Conservation (phyloP, 2,329 filamentous ascomycete genomes). For the Periglandula ipomoeae region DNA sequence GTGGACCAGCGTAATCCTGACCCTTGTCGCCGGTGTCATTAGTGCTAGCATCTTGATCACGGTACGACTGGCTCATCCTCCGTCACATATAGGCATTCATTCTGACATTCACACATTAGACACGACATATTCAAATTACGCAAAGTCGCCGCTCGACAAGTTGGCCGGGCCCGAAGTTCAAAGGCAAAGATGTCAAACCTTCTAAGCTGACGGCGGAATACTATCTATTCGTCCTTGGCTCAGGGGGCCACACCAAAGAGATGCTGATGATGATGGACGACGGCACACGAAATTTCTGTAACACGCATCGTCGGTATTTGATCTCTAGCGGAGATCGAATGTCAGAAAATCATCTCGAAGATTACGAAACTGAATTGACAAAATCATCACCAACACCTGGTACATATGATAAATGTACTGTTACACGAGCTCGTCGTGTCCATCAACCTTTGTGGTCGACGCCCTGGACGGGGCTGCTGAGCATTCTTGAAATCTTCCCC, state of each 20-base stretch:
- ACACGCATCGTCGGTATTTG: constrained; percentile 70
- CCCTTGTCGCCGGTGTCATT: constrained; percentile 13
- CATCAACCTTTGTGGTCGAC: constrained; percentile 73
- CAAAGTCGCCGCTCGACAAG: constrained; percentile 11
- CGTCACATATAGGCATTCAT: not conserved
- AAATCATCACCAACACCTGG: constrained; percentile 23
- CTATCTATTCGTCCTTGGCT: constrained; percentile 76
- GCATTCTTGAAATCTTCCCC: constrained; percentile 52
- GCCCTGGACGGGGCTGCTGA: constrained; percentile 57
- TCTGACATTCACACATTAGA: constrained; percentile 11
- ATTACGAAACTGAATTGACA: constrained; percentile 27
- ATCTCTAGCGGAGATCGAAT: constrained; percentile 64
- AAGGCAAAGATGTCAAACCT: not conserved
- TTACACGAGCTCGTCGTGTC: constrained; percentile 70
- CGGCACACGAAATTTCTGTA: constrained; percentile 39
- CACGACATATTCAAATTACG: constrained; percentile 21
- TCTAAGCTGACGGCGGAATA: constrained; percentile 30
- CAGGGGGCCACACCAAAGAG: constrained; percentile 89
- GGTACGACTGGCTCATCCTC: constrained; percentile 13
- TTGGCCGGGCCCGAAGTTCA: constrained; percentile 7
- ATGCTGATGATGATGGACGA: constrained; percentile 76
- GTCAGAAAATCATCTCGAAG: constrained; percentile 60
- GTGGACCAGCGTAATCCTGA: constrained; percentile 6
- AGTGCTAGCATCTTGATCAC: constrained; percentile 19
- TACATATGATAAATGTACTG: constrained; percentile 54